Conservation (phyloP, 345 rosid genomes). For the Leavenworthia alabamica region DNA sequence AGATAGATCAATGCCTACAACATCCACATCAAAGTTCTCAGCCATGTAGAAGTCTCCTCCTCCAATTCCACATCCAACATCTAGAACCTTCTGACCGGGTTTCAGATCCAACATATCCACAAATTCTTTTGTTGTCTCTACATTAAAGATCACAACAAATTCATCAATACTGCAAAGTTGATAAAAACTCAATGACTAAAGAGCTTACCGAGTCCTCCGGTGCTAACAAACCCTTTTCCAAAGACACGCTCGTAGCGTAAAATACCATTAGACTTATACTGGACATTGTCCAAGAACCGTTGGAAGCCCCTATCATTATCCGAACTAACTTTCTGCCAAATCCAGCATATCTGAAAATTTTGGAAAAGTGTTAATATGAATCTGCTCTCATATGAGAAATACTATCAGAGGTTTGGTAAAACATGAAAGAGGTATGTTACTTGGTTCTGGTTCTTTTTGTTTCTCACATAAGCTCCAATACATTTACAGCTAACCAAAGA, state of each 20-base stretch:
- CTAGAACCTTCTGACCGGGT: constrained; percentile 91
- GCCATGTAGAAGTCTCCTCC: constrained; percentile 99
- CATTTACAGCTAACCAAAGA: constrained; percentile 84
- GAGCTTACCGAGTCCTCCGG: constrained; percentile 84
- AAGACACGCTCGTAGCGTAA: constrained; percentile 89
- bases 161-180: neutral
- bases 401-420: constrained; percentile 8
- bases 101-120: constrained; percentile 76
- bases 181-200: neutral
- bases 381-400: constrained; percentile 6
- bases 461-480: constrained; percentile 91
- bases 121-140: constrained; percentile 96
- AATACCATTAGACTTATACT: constrained; percentile 77
- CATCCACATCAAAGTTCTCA: constrained; percentile 72
- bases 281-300: constrained; percentile 89
- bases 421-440: constrained; percentile 26
- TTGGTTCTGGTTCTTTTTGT: constrained; percentile 96
- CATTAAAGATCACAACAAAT: constrained; percentile 19
- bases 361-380: constrained; percentile 9
- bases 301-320: constrained; percentile 87
- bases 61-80: constrained; percentile 98
- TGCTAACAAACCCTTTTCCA: constrained; percentile 91
- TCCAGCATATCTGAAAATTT: constrained; percentile 86
- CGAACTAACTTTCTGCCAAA: constrained; percentile 74
- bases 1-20: constrained; percentile 91